phyloP scores from a whole-genome alignment of 2,329 filamentous ascomycete genomes.

The Penicillium expansum region DNA sequence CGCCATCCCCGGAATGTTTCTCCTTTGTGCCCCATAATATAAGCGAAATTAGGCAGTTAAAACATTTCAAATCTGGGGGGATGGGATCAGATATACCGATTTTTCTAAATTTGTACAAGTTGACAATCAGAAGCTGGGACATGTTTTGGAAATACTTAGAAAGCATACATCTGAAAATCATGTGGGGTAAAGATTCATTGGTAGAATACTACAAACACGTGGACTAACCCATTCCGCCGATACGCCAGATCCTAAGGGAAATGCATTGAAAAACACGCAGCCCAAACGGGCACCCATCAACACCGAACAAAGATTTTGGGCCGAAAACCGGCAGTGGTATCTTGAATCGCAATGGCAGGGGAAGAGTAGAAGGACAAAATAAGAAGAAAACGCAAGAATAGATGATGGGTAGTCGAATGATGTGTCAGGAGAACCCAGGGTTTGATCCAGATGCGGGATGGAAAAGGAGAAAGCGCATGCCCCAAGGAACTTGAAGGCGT shows the following conservation, averaged over 20 bases:
- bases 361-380: neutral
- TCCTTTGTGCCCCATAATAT: neutral
- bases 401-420: neutral
- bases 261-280: neutral
- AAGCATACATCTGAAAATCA: neutral
- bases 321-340: conserved; percentile 10
- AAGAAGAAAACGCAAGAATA: neutral
- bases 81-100: neutral
- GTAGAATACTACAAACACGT: conserved; percentile 6
- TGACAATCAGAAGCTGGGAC: neutral
- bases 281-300: conserved; percentile 2
- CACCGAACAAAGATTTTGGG: conserved; percentile 8
- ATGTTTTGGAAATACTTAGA: neutral
- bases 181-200: conserved; percentile 1
- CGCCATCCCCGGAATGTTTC: neutral
- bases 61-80: neutral
- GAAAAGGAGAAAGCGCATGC: neutral
- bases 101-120: neutral
- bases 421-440: neutral
- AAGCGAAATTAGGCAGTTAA: neutral
- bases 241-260: conserved; percentile 3
- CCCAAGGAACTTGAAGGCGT: neutral
- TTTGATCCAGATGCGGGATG: neutral
- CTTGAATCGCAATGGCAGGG: conserved; percentile 3
- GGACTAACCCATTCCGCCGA: conserved; percentile 6